Conservation (phyloP, 495 filamentous ascomycete species). For the Collariella sp. region DNA sequence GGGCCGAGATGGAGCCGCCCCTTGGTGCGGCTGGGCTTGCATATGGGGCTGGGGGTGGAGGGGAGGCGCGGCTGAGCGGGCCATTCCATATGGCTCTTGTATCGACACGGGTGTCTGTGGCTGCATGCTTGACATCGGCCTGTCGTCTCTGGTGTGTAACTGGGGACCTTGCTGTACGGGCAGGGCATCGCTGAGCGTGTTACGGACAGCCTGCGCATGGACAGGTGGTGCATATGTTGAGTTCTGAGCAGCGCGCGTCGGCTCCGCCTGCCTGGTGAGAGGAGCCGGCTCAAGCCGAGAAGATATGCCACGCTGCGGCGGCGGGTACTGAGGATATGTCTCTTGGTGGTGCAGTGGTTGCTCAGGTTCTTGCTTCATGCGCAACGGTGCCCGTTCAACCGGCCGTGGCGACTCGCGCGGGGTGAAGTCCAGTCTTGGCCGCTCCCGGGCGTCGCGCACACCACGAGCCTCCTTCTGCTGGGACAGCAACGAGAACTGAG, state of each 20-base stretch:
- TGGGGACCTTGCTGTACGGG: slow-evolving; percentile 25
- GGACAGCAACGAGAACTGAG: slow-evolving; percentile 15
- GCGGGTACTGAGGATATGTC: slow-evolving; percentile 24
- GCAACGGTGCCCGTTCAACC: slow-evolving; percentile 22
- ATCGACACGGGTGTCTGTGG: slow-evolving; percentile 27
- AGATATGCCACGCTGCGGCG: slow-evolving; percentile 22
- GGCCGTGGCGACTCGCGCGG: slow-evolving; percentile 27
- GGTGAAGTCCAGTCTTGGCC: slow-evolving; percentile 21
- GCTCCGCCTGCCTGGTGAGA: slow-evolving; percentile 35
- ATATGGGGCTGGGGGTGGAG: slow-evolving; percentile 23
- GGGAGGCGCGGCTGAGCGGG: slow-evolving; percentile 25
- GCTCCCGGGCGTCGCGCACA: slow-evolving; percentile 20
- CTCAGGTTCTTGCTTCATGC: slow-evolving; percentile 41
- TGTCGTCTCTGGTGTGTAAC: slow-evolving; percentile 9
- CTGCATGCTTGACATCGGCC: slow-evolving; percentile 26
- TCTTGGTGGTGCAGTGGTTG: slow-evolving; percentile 23
- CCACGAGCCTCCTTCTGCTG: slow-evolving; percentile 18
- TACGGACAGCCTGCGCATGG: slow-evolving; percentile 28
- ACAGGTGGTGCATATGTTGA: slow-evolving; percentile 22
- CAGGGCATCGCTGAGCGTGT: slow-evolving; percentile 23
- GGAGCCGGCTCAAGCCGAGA: slow-evolving; percentile 33
- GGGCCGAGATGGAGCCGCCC: slow-evolving; percentile 26
- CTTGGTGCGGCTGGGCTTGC: slow-evolving; percentile 19
- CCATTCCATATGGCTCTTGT: slow-evolving; percentile 30
- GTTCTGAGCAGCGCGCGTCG: slow-evolving; percentile 29